These are phyloP conservation scores for Flagelloscypha sp. DNA, from an alignment of 768 basidiomycete genomes.

Conservation along the genomic window DNA sequence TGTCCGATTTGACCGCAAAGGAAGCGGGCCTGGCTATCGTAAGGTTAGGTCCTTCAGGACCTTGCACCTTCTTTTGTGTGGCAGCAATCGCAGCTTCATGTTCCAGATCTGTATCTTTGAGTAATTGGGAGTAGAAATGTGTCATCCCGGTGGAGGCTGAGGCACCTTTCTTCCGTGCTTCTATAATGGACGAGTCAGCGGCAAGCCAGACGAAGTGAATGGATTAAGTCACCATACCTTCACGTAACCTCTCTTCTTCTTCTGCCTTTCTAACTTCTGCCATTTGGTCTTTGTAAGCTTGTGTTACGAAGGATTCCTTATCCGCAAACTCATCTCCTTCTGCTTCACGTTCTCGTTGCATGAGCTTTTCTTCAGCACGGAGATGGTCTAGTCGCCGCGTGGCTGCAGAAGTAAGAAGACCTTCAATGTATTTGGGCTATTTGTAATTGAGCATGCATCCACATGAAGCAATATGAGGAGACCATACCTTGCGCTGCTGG, in stretches of 20 bases:
- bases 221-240: constrained; percentile 51
- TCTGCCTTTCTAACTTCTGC: constrained; percentile 85
- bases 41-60: constrained; percentile 63
- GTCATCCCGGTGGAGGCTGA: constrained; percentile 65
- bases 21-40: constrained; percentile 71
- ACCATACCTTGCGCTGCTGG: constrained; percentile 67
- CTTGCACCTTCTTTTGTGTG: constrained; percentile 48
- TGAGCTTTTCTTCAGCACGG: constrained; percentile 96
- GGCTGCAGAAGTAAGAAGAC: constrained; percentile 71
- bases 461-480: constrained; percentile 1
- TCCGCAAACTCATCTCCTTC: constrained; percentile 93
- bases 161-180: constrained; percentile 54
- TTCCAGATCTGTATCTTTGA: constrained; percentile 71
- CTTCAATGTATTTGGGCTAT: constrained; percentile 90
- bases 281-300: constrained; percentile 95
- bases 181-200: constrained; percentile 24
- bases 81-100: constrained; percentile 88
- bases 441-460: constrained; percentile 11
- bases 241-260: constrained; percentile 82
- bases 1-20: constrained; percentile 55
- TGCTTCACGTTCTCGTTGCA: constrained; percentile 82
- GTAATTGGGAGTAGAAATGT: constrained; percentile 71
- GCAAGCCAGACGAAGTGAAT: constrained; percentile 1
- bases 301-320: constrained; percentile 96
- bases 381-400: constrained; percentile 83